These are phyloP conservation scores for Euphrasia arctica DNA, from an alignment of 305 asterid genomes.

Conservation along the genomic window DNA sequence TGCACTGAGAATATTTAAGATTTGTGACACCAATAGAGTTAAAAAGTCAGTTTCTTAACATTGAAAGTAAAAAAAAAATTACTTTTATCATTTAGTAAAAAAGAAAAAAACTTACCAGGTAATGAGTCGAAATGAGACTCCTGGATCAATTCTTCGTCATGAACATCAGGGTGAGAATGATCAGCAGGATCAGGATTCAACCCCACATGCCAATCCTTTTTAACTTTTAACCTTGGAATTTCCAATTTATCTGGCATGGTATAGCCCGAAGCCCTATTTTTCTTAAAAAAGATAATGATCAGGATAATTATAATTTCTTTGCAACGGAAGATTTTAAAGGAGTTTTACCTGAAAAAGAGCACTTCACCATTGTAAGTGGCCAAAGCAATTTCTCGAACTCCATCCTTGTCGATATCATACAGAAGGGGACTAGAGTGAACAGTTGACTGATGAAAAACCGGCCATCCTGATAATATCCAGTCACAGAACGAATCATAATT, in stretches of 20 bases:
- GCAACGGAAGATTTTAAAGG: slow-evolving; percentile 16
- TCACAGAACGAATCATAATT: slow-evolving; percentile 23
- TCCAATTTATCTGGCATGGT: slow-evolving; percentile 87
- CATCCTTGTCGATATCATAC: slow-evolving; percentile 96
- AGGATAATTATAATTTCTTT: slow-evolving; percentile 6
- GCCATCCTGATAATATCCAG: slow-evolving; percentile 72
- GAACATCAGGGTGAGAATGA: slow-evolving; percentile 91
- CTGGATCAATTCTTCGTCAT: slow-evolving; percentile 66
- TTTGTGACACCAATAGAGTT: too few relatives aligned
- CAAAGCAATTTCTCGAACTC: slow-evolving; percentile 88
- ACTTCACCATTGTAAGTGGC: slow-evolving; percentile 99
- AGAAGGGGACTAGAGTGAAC: slow-evolving; percentile 94
- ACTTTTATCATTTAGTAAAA: slow-evolving; percentile 12
- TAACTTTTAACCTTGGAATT: slow-evolving; percentile 87
- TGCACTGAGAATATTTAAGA: slow-evolving; percentile 9
- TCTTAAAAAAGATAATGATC: slow-evolving; percentile 21
- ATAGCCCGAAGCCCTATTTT: slow-evolving; percentile 85
- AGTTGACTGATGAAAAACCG: slow-evolving; percentile 98
- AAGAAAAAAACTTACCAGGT: slow-evolving; percentile 42
- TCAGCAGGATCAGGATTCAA: slow-evolving; percentile 82
- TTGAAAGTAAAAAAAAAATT: too few relatives aligned
- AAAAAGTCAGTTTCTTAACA: not conserved
- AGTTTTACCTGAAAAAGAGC: slow-evolving; percentile 85
- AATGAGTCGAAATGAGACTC: slow-evolving; percentile 55
- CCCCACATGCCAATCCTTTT: slow-evolving; percentile 95